Base-by-base conservation (phyloP, 345 rosid species). In the Salix suchowensis region DNA sequence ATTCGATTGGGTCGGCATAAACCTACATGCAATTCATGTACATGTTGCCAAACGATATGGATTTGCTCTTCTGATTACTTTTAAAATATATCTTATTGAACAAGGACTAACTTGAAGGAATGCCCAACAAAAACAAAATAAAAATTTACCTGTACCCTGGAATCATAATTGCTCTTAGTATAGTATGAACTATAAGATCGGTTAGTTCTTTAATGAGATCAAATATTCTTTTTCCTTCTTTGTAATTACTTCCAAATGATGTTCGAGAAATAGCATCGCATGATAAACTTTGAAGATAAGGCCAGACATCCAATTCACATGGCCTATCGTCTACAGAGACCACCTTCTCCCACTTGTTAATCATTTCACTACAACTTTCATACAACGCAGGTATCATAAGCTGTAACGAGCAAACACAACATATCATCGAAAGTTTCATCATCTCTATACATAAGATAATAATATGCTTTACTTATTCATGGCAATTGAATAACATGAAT, bases 251-350 rank as follows among this genome's bases (percentile, higher is more conserved):
- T 40, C 44, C 44, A 2, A 40, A 40, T 2, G 44, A 40, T 6
- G 86, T 79, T 71, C 87, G 67, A 15, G 92, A 82, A 74, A 88
- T 88, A 4, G 75, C 82, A 64, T 88, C 90, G 1, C 88, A 72
- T 0, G 88, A 78, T 67, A 88, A 72, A 48, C 74, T 61, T 55
- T 74, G 83, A n/a, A 88, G 77, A 64, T 74, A 30, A 21, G 88
- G 87, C 86, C 87, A 84, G 36, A 78, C 75, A 72, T 88, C 87
- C 1, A 86, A 5, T 78, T 86, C 89, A 9, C 46, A 19, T 0
- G 80, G 42, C 36, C 76, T 79, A 10, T 76, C 39, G 5, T 65
- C n/a, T 1, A 15, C 26, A 0, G 68, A 13, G 4, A 79, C 32
- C 65, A 70, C 7, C n/a, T 46, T 36, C 48, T 83, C 81, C 91